Conservation (phyloP, 1,284 basidiomycete genomes). For the Tremellales sp. region DNA sequence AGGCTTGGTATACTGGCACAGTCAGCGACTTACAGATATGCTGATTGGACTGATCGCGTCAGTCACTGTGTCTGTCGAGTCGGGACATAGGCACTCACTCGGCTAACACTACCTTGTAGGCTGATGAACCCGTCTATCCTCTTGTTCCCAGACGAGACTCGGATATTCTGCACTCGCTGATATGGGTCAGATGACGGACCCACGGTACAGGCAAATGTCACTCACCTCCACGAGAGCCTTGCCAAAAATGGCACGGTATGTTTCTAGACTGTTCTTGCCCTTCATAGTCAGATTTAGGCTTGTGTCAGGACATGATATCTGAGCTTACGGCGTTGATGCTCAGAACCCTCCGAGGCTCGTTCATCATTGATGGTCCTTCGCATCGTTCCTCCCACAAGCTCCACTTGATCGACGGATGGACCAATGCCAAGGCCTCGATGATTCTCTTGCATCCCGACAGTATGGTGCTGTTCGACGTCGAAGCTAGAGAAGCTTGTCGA, state of each 20-base stretch:
- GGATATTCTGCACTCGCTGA: conserved; percentile 60
- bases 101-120: conserved; percentile 66
- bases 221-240: conserved; percentile 28
- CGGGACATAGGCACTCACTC: conserved; percentile 53
- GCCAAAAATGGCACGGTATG: conserved; percentile 31
- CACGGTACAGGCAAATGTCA: not conserved
- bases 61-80: not conserved
- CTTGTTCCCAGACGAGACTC: conserved; percentile 54
- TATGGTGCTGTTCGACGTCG: conserved; percentile 53
- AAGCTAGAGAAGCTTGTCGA: conserved; percentile 24
- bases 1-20: conserved; percentile 2
- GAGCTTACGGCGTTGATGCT: conserved; percentile 53
- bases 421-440: conserved; percentile 66
- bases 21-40: conserved; percentile 63
- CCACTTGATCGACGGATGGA: conserved; percentile 67
- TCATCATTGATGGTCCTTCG: too few relatives aligned
- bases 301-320: not conserved
- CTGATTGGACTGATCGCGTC: conserved; percentile 63
- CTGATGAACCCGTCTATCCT: conserved; percentile 74
- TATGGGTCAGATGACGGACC: conserved; percentile 1
- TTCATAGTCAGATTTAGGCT: not conserved
- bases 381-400: conserved; percentile 57
- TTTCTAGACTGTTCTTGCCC: conserved; percentile 12
- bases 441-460: conserved; percentile 64
- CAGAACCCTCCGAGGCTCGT: conserved; percentile 22